Evolutionary conservation across 441 rosid genomes (phyloP).

Genomic region (Dalechampia spathulata): DNA sequence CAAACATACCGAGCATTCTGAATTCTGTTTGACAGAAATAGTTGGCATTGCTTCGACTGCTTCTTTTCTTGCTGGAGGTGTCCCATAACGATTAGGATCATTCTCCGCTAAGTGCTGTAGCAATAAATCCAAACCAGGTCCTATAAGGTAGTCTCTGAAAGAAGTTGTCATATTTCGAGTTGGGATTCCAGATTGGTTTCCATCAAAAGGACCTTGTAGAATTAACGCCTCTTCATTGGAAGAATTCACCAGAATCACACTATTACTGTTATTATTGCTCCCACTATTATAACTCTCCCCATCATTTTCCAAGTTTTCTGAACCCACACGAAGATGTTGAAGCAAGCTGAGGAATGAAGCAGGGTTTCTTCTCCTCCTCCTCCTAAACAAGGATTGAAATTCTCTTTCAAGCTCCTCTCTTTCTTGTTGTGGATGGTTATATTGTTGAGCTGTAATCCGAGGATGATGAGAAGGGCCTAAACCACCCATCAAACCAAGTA

Average conservation of each 20-base stretch:
- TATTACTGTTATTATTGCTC: no score
- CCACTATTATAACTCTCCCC: no score
- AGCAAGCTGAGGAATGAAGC: no score
- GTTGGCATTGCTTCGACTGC: conserved; percentile 56
- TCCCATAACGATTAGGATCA: conserved; percentile 54
- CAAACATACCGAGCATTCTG: conserved; percentile 48
- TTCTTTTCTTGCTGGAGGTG: conserved; percentile 60
- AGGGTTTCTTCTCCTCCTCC: no score
- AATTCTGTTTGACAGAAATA: conserved; percentile 33
- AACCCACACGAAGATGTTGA: no score
- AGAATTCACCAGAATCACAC: no score
- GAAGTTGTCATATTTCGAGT: conserved; percentile 19
- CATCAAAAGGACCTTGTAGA: no score
- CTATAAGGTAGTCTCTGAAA: conserved; percentile 51
- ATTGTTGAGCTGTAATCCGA: conserved; percentile 16
- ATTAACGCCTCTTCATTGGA: conserved; percentile 37
- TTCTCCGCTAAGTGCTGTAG: conserved; percentile 74
- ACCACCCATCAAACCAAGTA: conserved; percentile 43
- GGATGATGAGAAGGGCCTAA: conserved; percentile 22
- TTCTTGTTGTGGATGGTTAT: no score
- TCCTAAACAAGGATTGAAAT: no score
- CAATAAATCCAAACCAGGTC: conserved; percentile 70
- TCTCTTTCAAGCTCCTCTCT: no score
- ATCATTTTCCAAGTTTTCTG: no score
- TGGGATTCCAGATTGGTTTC: conserved; percentile 11